Percentiles rank a stretch among this genome's conserved stretches.
These are phyloP conservation scores for Cajanus cajan DNA, from an alignment of 306 rosid species.

Conservation along the genomic window DNA sequence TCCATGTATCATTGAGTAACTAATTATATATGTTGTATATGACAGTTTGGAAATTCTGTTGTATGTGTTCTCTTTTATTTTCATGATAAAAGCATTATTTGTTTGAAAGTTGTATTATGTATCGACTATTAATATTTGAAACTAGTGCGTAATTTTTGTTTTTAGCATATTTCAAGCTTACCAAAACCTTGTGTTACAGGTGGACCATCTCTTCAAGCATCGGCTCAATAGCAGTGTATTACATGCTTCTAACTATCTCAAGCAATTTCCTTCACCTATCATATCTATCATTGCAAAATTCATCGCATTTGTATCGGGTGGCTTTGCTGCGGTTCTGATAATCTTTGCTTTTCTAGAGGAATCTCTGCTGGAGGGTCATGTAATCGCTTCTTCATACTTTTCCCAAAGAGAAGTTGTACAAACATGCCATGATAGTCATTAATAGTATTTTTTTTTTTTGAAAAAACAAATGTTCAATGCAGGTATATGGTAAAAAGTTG, in stretches of 20 bases:
- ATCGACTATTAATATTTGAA: neutral
- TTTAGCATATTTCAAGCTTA: neutral
- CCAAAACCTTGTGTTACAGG: conserved; percentile 48
- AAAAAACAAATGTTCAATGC: neutral
- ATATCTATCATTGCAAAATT: conserved; percentile 79
- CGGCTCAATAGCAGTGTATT: conserved; percentile 76
- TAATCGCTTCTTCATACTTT: conserved; percentile 40
- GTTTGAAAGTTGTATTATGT: neutral
- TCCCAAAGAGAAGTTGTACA: neutral
- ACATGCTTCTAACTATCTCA: conserved; percentile 80
- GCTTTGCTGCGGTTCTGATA: conserved; percentile 90
- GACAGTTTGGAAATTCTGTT: conserved; percentile 9
- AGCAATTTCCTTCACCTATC: conserved; percentile 95
- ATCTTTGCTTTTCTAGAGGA: conserved; percentile 90
- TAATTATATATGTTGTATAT: neutral
- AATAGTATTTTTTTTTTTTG: neutral
- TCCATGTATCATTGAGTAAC: neutral
- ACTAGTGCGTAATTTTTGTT: neutral
- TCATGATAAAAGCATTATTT: neutral
- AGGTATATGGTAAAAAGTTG: conserved; percentile 96
- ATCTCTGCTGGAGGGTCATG: conserved; percentile 95
- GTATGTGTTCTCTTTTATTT: neutral
- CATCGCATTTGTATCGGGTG: conserved; percentile 89
- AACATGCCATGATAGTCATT: conserved; percentile 7
- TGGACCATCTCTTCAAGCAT: conserved; percentile 92